Evolutionary conservation across 495 filamentous ascomycete species (phyloP).

Genomic region (Pseudoneurospora amorphoporcata): DNA sequence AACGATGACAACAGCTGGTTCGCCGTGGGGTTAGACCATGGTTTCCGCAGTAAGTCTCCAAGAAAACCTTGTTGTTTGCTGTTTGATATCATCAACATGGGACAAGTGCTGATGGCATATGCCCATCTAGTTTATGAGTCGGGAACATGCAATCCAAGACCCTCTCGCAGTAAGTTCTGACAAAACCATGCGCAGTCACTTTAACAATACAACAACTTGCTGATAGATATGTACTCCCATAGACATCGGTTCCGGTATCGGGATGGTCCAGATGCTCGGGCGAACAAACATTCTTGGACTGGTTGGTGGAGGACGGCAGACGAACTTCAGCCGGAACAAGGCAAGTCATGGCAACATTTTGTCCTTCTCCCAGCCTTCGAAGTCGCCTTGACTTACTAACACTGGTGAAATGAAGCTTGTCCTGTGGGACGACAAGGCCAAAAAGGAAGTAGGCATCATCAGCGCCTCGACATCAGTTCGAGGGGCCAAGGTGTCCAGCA

Average conservation of each 20-base stretch:
- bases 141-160: conserved; percentile 64
- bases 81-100: not conserved
- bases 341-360: conserved; percentile 29
- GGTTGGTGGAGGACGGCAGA: conserved; percentile 77
- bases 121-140: conserved; percentile 59
- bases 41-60: conserved; percentile 66
- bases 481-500: conserved; percentile 65
- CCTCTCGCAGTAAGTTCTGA: conserved; percentile 29
- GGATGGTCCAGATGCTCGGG: conserved; percentile 76
- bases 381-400: not conserved
- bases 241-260: conserved; percentile 85
- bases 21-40: conserved; percentile 75
- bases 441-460: conserved; percentile 55
- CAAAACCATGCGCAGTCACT: not conserved
- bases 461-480: conserved; percentile 53
- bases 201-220: not conserved
- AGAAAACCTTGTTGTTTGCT: not conserved
- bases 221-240: not conserved
- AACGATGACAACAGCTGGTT: conserved; percentile 84
- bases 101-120: conserved; percentile 4
- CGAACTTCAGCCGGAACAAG: conserved; percentile 83
- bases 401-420: conserved; percentile 45
- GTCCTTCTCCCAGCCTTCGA: not conserved
- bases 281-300: conserved; percentile 81
- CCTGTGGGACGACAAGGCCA: conserved; percentile 84